These are phyloP conservation scores for Tieghemostelium lacteum DNA, from an alignment of 78 protist species.

Conservation along the genomic window DNA sequence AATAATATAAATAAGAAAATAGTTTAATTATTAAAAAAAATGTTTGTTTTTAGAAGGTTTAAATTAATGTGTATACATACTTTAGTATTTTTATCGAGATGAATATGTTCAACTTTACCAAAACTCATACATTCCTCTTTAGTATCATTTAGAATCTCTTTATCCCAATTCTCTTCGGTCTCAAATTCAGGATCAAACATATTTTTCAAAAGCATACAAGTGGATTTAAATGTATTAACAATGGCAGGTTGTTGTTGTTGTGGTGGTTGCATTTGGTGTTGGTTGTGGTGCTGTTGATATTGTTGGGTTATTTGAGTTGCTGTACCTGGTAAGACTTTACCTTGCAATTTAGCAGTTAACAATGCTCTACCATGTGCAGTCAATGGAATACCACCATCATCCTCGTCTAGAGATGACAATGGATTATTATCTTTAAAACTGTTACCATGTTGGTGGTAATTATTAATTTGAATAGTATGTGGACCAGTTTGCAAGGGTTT, in stretches of 20 bases:
- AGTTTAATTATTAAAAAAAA: neutral
- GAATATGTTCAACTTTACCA: conserved; percentile 65
- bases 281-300: neutral
- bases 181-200: conserved; percentile 70
- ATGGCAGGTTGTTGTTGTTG: neutral
- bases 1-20: neutral
- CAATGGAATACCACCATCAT: conserved; percentile 60
- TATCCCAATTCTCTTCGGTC: conserved; percentile 59
- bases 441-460: conserved; percentile 7
- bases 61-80: neutral
- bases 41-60: neutral
- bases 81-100: conserved; percentile 57
- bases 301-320: neutral
- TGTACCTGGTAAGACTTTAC: neutral
- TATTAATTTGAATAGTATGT: neutral
- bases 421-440: conserved; percentile 26
- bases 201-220: conserved; percentile 48
- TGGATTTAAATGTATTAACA: neutral
- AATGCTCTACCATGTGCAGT: conserved; percentile 46
- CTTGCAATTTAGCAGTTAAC: conserved; percentile 39
- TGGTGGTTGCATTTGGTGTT: conserved; percentile 3
- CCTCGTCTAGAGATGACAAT: conserved; percentile 56
- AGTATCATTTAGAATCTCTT: conserved; percentile 1
- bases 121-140: conserved; percentile 24
- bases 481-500: neutral